Base-by-base conservation (phyloP, 1,139 yeast genomes). In the Diutina siamensis region DNA sequence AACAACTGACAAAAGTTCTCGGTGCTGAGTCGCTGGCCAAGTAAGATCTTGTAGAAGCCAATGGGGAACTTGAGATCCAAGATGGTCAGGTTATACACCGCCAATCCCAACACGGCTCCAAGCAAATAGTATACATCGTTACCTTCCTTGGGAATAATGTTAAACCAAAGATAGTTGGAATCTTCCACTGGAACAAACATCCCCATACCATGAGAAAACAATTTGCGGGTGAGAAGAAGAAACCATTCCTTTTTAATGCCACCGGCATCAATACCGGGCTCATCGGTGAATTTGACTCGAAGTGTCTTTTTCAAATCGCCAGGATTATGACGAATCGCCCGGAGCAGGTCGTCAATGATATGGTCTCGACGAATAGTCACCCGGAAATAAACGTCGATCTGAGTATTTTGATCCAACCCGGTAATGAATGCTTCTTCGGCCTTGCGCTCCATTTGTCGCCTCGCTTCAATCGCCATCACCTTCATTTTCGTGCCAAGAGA, bases 181-280 rank as follows among this genome's bases (percentile, higher is more conserved):
- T 82, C 89, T 20, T 80, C 84, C 31, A 79, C 75, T 52, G 76
- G 74, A 10, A 63, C 59, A 48, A 84, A 74, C 63, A 83, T 67
- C 0, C 87, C 86, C 42, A 79, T 74, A 44, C 67, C 65, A 0
- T 88, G 83, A 55, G 73, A 74, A 56, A 89, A 84, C 2, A 92
- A 61, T 21, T 81, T 80, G 48, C 76, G 74, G 1, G 85, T 80
- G 40, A 92, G 64, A 31, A 88, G 61, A 45, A 80, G 66, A 60
- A 92, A 89, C 97, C 97, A 92, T 57, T 92, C 97, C 57, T 88
- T 89, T 52, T 81, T 77, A 49, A 89, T 68, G 0, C 98, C 98
- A 1, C 97, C 98, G 0, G 88, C 97, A 65, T 92, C 98, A 20
- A 89, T 73, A 0, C 97, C 97, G 0, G 92, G 94, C 56, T 92